These are phyloP conservation scores for Scolecobasidium constrictum DNA, from an alignment of 2,329 filamentous ascomycete species.

Conservation along the genomic window DNA sequence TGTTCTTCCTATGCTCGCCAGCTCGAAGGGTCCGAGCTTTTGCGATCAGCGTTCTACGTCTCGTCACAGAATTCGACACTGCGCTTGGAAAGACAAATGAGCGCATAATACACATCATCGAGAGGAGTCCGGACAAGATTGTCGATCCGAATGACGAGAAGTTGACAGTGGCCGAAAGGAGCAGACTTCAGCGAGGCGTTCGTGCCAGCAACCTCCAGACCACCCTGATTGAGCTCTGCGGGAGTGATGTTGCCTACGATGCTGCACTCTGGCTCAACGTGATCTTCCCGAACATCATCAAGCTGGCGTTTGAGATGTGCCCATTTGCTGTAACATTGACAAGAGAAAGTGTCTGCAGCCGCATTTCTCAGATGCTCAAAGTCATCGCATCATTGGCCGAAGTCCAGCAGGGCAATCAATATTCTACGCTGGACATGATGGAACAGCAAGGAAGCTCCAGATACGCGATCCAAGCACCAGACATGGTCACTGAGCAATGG, in stretches of 20 bases:
- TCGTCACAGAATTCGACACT: conserved; percentile 88
- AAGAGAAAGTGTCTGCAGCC: conserved; percentile 83
- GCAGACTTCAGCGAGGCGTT: conserved; percentile 80
- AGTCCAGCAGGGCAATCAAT: conserved; percentile 34
- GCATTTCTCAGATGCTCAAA: conserved; percentile 86
- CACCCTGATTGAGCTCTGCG: conserved; percentile 85
- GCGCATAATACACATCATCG: conserved; percentile 82
- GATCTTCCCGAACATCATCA: conserved; percentile 88
- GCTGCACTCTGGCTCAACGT: conserved; percentile 95
- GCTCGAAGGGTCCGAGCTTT: conserved; percentile 81
- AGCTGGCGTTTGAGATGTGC: conserved; percentile 81
- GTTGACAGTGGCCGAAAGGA: conserved; percentile 82
- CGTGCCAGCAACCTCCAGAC: conserved; percentile 74
- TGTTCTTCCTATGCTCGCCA: conserved; percentile 96
- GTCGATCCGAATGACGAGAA: conserved; percentile 90
- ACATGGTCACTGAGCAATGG: conserved; percentile 92
- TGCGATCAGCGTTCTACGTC: conserved; percentile 80
- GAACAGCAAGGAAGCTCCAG: conserved; percentile 47
- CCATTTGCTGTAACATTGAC: conserved; percentile 85
- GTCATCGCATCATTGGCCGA: conserved; percentile 72
- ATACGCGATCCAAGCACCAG: conserved; percentile 58
- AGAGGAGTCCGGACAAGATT: conserved; percentile 77
- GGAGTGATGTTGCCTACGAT: conserved; percentile 90
- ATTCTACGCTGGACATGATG: conserved; percentile 52
- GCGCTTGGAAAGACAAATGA: conserved; percentile 73